Base-by-base conservation (phyloP, 169 alveolate genomes). In the Plasmodium sp. region DNA sequence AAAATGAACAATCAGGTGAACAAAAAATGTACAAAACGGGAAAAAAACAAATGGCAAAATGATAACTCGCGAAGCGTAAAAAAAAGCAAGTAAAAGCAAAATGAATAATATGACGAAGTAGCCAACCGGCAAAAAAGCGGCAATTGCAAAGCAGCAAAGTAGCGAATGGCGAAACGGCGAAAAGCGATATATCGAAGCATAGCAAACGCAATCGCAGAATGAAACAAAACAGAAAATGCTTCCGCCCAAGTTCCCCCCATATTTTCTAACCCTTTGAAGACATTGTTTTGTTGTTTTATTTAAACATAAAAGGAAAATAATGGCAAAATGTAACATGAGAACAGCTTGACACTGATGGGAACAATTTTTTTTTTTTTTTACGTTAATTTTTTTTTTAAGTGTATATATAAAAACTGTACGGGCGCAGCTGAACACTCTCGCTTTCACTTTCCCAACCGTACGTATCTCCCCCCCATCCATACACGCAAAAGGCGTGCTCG, bases 261-360 rank as follows among this genome's bases (percentile, higher is more conserved):
- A 75, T n/a, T 31, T 75, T 36, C 31, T 7, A 75, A 75, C 9
- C 48, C 33, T 75, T 75, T 75, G 56, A 75, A 75, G 83, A 75
- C 83, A 75, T 75, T 36, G 62, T 75, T 75, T 75, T 75, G 22
- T 75, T 75, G 39, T 62, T 75, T 75, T 75, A 75, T 75, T 75
- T 75, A 75, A 75, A 75, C 39, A 75, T 75, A 75, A 75, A 75
- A 75, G 33, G 56, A 36, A 18, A 75, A 27, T 27, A 10, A 75
- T 75, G 83, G 48, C 18, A 75, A 31, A 36, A 62, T 62, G 75
- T 62, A 62, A 62, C 34, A 62, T 62, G 27, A 27, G 27, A n/a
- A 62, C 75, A 62, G 39, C 14, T 14, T 62, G 7, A 62, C 75
- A 62, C 34, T 22, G 27, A 62, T 62, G 75, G 75, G 9, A 62